Base-by-base conservation (phyloP, 352 stramenopile genomes). In the Globisporangium spiculum region DNA sequence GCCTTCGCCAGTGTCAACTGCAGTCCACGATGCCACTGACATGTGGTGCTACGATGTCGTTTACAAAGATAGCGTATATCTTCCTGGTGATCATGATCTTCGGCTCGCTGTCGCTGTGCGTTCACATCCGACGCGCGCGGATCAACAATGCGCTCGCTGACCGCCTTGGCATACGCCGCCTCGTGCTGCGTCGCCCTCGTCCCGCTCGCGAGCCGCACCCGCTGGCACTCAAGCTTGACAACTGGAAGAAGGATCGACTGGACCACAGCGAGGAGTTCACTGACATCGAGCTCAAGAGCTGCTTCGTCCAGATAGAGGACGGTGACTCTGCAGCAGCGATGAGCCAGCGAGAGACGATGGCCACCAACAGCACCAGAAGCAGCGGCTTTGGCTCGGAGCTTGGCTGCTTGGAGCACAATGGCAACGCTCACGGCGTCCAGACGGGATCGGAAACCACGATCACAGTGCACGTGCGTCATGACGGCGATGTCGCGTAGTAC, bases 151-250 rank as follows among this genome's bases (percentile, higher is more conserved):
- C 30, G 20, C 7, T 36, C 30, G 58, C 41, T 5, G n/a, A 10
- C 5, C n/a, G 10, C 0, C 14, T 54, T 1, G 53, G 53, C 1
- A 4, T 54, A 4, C 32, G 44, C 9, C 54, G 65, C 7, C 44
- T 70, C 16, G 65, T 70, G 48, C 22, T 41, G 30, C 65, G 65
- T 10, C 65, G 34, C 4, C 64, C 53, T 9, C 54, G 27, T 4
- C 58, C 20, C 7, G 5, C 12, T 16, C 24, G 26, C 0, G 65
- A 65, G 12, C 65, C 38, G 36, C 62, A 66, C 50, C 46, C 65
- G 12, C 56, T 73, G 57, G 62, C 72, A 2, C 70, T 81, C 24
- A 79, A 75, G 63, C 68, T 81, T 18, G 70, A 79, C 30, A 73
- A 68, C 46, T 81, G 75, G 75, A 68, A 70, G n/a, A 63, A 68